Base-by-base conservation (phyloP, 352 stramenopile species). In the Saprolegnia diclina region DNA sequence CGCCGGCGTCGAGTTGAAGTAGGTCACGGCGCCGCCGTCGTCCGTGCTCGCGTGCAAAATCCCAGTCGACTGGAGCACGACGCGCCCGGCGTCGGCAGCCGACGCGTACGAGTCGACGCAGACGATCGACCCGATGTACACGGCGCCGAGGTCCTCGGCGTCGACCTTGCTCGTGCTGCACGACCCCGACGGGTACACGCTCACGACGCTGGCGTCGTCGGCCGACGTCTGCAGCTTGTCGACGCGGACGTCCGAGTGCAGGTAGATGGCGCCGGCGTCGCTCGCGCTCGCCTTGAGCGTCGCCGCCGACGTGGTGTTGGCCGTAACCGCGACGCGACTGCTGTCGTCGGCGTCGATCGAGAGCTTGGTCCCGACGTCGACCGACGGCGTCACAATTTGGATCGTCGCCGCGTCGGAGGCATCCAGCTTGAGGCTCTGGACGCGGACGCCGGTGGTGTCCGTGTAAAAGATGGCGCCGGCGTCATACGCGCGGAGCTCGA, bases 1-100 rank as follows among this genome's bases (percentile, higher is more conserved):
- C 16, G 59, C 5, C 32, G 59, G 59, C 24, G 59, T 66, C 59
- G 59, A 53, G 29, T 66, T 66, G 59, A 66, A 66, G 45, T 66
- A 66, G 21, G 19, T 4, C 13, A 66, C 45, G 19, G 4, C 13
- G 21, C 59, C 59, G 35, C 35, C 52, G 35, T 59, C 52, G 16
- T 59, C 52, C 24, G 52, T 59, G 13, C 11, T 42, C 24, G 52
- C 52, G 19, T 59, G 52, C 35, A 59, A 9, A 4, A 59, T 9
- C 35, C 52, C 52, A 3, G 52, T 59, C 24, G 52, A 13, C 35
- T 59, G 52, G 3, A 59, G 52, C 35, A 59, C 52, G 9, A 59
- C 11, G 11, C 11, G 13, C 13, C 52, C 52, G 3, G 13, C 52
- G 9, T 59, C 52, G 35, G 24, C 35, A 3, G 52, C 52, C 35